A percentile compares a stretch with the other conserved stretches of the same genome.
These are phyloP conservation scores for Fusarium buxicola DNA, from an alignment of 2,329 filamentous ascomycete species.

Conservation along the genomic window DNA sequence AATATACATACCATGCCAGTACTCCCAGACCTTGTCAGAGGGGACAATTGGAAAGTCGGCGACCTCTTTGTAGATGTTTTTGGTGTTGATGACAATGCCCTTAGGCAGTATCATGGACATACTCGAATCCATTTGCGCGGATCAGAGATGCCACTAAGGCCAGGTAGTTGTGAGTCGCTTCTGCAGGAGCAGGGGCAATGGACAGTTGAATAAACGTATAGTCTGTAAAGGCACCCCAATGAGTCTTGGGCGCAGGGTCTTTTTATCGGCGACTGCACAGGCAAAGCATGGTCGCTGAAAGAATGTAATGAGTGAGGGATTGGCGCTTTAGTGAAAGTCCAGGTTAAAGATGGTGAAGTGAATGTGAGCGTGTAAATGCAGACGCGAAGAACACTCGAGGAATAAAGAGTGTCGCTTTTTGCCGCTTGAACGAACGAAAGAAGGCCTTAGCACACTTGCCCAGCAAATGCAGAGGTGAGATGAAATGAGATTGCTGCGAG, in stretches of 20 bases:
- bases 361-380: not conserved
- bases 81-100: slow-evolving; percentile 67
- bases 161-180: slow-evolving; percentile 15
- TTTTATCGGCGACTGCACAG: slow-evolving; percentile 32
- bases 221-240: slow-evolving; percentile 24
- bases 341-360: slow-evolving; percentile 9
- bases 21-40: slow-evolving; percentile 64
- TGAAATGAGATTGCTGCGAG: not conserved
- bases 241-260: slow-evolving; percentile 17
- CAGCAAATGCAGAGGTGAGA: not conserved
- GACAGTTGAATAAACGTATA: slow-evolving; percentile 5
- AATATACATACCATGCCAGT: slow-evolving; percentile 65
- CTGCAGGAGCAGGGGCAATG: not conserved
- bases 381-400: slow-evolving; percentile 9
- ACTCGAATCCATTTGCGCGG: slow-evolving; percentile 49
- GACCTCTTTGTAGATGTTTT: slow-evolving; percentile 64
- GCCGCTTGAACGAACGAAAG: slow-evolving; percentile 9
- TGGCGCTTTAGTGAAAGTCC: not conserved
- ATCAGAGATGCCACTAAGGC: slow-evolving; percentile 14
- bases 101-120: slow-evolving; percentile 64
- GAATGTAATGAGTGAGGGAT: slow-evolving; percentile 5
- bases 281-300: slow-evolving; percentile 41
- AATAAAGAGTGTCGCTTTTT: slow-evolving; percentile 6
- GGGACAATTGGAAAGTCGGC: slow-evolving; percentile 63
- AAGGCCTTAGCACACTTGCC: slow-evolving; percentile 1